Percentiles rank a stretch among this genome's conserved stretches.
Evolutionary conservation across 1,284 basidiomycete species (phyloP).

Genomic region (Coniferiporia weirii): DNA sequence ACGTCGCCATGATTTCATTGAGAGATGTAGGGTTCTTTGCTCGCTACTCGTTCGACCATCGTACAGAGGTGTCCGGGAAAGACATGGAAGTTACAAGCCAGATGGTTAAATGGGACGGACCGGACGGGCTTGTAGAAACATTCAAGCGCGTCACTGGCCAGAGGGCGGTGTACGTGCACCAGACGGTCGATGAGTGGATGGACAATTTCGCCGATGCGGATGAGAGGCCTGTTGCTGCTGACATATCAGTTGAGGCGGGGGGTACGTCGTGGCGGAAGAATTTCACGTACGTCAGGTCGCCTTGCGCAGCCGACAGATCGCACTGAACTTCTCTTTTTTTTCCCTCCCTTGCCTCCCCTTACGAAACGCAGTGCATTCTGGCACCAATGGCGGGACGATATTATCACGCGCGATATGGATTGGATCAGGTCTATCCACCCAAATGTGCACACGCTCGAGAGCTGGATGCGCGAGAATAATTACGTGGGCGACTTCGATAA

Average conservation of each 20-base stretch:
- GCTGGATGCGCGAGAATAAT: slow-evolving; percentile 25
- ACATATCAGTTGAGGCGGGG: slow-evolving; percentile 1
- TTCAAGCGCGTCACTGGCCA: slow-evolving; percentile 42
- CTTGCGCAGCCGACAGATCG: too few species aligned
- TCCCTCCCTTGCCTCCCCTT: too few species aligned
- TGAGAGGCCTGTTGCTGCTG: slow-evolving; percentile 25
- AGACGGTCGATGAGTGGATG: slow-evolving; percentile 39
- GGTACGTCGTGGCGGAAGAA: slow-evolving; percentile 30
- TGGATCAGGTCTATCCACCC: slow-evolving; percentile 38
- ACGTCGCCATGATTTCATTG: slow-evolving; percentile 41
- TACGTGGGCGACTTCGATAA: slow-evolving; percentile 18
- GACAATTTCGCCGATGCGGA: slow-evolving; percentile 30
- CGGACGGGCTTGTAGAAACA: slow-evolving; percentile 29
- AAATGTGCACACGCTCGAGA: slow-evolving; percentile 23
- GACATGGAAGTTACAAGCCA: slow-evolving; percentile 40
- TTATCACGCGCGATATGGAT: too few species aligned
- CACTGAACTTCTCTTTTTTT: neutral
- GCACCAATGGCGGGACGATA: too few species aligned
- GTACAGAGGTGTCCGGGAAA: slow-evolving; percentile 31
- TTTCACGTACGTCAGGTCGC: slow-evolving; percentile 23
- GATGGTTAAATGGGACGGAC: slow-evolving; percentile 38
- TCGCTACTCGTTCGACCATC: slow-evolving; percentile 26
- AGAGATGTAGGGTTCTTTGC: slow-evolving; percentile 37
- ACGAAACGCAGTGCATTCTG: too few species aligned
- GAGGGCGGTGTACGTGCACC: slow-evolving; percentile 34